Conservation (phyloP, 164 flowering plant species). For the Umbellularia californica region DNA sequence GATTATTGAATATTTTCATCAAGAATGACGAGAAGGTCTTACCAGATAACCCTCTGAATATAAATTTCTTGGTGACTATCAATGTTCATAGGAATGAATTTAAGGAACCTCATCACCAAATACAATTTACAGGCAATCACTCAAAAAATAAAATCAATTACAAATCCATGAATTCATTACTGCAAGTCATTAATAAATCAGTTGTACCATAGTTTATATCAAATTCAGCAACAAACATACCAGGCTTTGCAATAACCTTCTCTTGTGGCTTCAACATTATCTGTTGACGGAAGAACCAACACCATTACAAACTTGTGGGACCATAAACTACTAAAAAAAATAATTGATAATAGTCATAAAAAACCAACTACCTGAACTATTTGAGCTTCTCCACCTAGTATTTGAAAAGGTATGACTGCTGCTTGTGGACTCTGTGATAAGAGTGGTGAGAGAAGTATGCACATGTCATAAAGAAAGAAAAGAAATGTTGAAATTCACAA, state of each 20-base stretch:
- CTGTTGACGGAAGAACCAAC: conserved; percentile 32
- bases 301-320: background rate
- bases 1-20: too few relatives aligned
- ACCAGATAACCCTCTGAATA: too few relatives aligned
- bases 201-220: background rate
- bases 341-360: background rate
- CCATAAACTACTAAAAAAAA: background rate
- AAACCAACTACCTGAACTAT: conserved; percentile 18
- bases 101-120: too few relatives aligned
- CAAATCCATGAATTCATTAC: too few relatives aligned
- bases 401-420: conserved; percentile 68
- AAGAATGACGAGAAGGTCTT: too few relatives aligned
- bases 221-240: conserved; percentile 35
- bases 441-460: background rate
- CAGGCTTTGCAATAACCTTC: conserved; percentile 76
- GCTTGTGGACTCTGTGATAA: conserved; percentile 66
- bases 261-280: conserved; percentile 95
- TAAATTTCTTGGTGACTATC: too few relatives aligned
- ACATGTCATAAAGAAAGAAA: background rate
- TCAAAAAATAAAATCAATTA: too few relatives aligned
- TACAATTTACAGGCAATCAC: background rate
- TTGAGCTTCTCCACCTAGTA: conserved; percentile 75
- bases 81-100: too few relatives aligned
- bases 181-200: background rate
- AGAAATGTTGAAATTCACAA: background rate